phyloP scores from a whole-genome alignment of 495 filamentous ascomycete genomes.

The Hypoxylon rickii region DNA sequence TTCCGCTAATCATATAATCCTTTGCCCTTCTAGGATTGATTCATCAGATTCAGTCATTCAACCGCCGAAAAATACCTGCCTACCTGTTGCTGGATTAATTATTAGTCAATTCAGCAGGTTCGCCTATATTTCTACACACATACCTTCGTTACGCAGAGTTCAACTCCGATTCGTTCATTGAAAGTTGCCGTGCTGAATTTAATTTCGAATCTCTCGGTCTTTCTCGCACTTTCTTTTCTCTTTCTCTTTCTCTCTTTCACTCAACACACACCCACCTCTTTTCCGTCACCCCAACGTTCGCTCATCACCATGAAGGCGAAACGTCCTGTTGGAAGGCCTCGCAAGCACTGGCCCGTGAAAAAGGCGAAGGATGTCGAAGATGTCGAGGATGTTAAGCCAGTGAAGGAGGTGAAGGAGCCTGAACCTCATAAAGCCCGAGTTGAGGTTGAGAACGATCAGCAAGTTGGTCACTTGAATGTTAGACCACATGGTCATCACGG shows the following conservation, averaged over 20 bases:
- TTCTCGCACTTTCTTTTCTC: neutral
- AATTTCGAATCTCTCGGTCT: too few relatives aligned
- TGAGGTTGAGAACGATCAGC: slow-evolving; percentile 34
- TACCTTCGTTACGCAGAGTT: neutral
- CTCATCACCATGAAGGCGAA: slow-evolving; percentile 17
- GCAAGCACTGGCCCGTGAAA: slow-evolving; percentile 11
- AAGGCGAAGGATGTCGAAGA: too few relatives aligned
- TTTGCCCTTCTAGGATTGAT: neutral
- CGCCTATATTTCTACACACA: slow-evolving; percentile 9
- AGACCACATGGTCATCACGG: slow-evolving; percentile 26
- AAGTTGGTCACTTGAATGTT: slow-evolving; percentile 33
- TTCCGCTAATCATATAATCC: neutral
- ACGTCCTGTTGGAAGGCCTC: slow-evolving; percentile 27
- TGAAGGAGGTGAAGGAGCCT: neutral
- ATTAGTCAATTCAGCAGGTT: slow-evolving; percentile 6
- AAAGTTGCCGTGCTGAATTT: too few relatives aligned
- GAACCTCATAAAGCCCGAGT: slow-evolving; percentile 9
- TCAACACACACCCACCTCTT: too few relatives aligned
- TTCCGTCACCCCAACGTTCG: slow-evolving; percentile 7
- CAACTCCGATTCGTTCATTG: slow-evolving; percentile 4
- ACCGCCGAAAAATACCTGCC: neutral
- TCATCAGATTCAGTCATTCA: slow-evolving; percentile 6
- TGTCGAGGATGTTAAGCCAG: too few relatives aligned
- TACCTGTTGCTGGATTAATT: slow-evolving; percentile 12
- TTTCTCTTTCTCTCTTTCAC: slow-evolving; percentile 9